Conservation (phyloP, 2,329 filamentous ascomycete species). For the Sporothrix pseudoabietina region DNA sequence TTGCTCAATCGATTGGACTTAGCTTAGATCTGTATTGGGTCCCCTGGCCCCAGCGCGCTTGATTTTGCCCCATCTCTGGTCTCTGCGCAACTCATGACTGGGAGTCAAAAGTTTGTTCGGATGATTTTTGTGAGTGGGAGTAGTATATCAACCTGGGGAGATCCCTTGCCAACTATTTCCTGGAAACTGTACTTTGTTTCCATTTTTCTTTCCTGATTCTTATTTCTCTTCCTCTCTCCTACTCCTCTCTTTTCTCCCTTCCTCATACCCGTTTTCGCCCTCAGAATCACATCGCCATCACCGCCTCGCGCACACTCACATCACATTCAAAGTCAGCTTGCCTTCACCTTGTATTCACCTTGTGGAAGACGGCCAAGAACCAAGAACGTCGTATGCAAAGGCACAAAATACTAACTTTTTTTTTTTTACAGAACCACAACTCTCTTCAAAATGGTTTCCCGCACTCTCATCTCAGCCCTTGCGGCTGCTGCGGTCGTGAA, state of each 20-base stretch:
- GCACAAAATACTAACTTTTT: conserved; percentile 10
- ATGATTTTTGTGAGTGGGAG: neutral
- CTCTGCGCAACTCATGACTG: conserved; percentile 8
- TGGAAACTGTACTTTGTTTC: conserved; percentile 15
- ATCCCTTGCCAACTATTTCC: conserved; percentile 12
- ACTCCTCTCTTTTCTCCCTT: neutral
- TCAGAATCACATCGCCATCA: conserved; percentile 3
- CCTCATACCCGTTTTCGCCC: neutral
- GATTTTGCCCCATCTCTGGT: neutral
- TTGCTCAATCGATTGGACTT: neutral
- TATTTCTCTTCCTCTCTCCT: neutral
- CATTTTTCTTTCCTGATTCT: neutral
- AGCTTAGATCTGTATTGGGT: neutral
- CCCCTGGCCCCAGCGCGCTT: neutral
- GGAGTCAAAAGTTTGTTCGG: neutral
- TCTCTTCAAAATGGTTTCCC: conserved; percentile 49
- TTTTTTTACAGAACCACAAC: conserved; percentile 6
- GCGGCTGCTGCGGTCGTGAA: conserved; percentile 45
- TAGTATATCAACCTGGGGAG: conserved; percentile 16
- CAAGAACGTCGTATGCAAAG: neutral
- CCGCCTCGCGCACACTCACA: neutral
- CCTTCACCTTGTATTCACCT: neutral
- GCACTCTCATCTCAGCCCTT: conserved; percentile 40
- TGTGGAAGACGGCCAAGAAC: neutral
- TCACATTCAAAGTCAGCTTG: conserved; percentile 12